A percentile compares a stretch with the other conserved stretches of the same genome.
Evolutionary conservation across 768 basidiomycete species (phyloP).

Genomic region (Termitomyces sp.): DNA sequence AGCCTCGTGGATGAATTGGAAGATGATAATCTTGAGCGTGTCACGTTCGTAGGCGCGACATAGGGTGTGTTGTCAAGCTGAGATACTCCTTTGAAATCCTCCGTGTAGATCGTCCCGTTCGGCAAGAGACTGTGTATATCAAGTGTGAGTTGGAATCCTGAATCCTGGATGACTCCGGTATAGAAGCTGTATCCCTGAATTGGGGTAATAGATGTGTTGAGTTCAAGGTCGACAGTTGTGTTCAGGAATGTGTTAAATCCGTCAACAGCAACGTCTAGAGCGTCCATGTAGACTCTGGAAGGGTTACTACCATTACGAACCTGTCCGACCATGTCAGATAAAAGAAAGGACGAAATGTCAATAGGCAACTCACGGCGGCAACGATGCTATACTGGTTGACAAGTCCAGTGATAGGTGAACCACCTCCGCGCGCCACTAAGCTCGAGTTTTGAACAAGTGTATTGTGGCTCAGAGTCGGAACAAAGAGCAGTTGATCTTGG

Average conservation of each 20-base stretch:
- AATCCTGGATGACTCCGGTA: slow-evolving; percentile 17
- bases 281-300: slow-evolving; percentile 23
- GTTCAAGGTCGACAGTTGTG: slow-evolving; percentile 20
- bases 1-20: slow-evolving; percentile 6
- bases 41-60: slow-evolving; percentile 16
- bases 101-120: slow-evolving; percentile 22
- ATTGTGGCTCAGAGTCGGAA: slow-evolving; percentile 30
- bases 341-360: neutral
- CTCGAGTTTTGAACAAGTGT: slow-evolving; percentile 14
- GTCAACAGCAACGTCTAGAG: slow-evolving; percentile 18
- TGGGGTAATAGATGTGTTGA: slow-evolving; percentile 16
- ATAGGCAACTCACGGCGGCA: slow-evolving; percentile 19
- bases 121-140: slow-evolving; percentile 20
- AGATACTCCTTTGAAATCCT: slow-evolving; percentile 23
- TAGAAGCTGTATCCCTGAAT: slow-evolving; percentile 26
- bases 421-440: slow-evolving; percentile 16
- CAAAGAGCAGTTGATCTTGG: slow-evolving; percentile 39
- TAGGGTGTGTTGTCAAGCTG: slow-evolving; percentile 22
- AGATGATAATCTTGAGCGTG: slow-evolving; percentile 10
- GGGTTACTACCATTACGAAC: slow-evolving; percentile 22
- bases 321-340: slow-evolving; percentile 9
- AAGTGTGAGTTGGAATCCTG: slow-evolving; percentile 23
- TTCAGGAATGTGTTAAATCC: slow-evolving; percentile 20
- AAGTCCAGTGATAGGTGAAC: slow-evolving; percentile 18
- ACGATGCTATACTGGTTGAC: slow-evolving; percentile 19